Evolutionary conservation across 192 early-diverging fungal species (phyloP), one percentile per base, ranked within the genome.

Genomic region (Spizellomyces sp.): DNA sequence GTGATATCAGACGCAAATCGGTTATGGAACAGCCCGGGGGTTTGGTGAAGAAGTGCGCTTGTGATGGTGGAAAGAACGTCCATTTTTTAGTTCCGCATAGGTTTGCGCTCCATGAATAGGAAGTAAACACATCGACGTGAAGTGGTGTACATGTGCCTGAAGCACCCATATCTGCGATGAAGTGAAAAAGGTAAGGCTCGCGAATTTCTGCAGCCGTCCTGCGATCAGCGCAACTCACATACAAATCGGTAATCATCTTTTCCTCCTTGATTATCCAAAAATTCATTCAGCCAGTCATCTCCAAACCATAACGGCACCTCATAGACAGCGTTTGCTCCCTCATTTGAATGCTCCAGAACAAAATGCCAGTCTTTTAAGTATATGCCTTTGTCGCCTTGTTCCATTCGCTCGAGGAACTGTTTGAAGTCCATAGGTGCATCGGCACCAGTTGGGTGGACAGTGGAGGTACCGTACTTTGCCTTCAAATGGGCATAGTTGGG

Each of bases 181-280:
- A 36, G 27, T 36, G 27, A 36, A 36, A 36, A 36, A 36, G 27
- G 0, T 36, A 36, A 0, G 27, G 27, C 27, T 36, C 27, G 27
- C 27, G 27, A 36, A 36, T 36, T 36, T 36, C 27, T 2, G 3
- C 1, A 36, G 27, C 27, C n/a, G n/a, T 36, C 27, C 27, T 2
- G 27, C 1, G 27, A 36, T 36, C 27, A 3, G 27, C 1, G 1
- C 27, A 27, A 61, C 68, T 61, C 48, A 69, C 68, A 72, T 9
- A 72, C 70, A 64, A 72, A 72, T 10, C 70, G 70, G 27, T 72
- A 72, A n/a, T 72, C 70, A 46, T 71, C 70, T 8, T 72, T 55
- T 14, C 36, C 42, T 15, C 41, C 36, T 41, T 63, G 44, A 9
- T 7, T 0, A 22, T 63, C 70, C 9, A 56, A 42, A 36, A 64